Evolutionary conservation across 805 yeast species (phyloP).

Genomic region (Kluyveromyces dobzhanskii): DNA sequence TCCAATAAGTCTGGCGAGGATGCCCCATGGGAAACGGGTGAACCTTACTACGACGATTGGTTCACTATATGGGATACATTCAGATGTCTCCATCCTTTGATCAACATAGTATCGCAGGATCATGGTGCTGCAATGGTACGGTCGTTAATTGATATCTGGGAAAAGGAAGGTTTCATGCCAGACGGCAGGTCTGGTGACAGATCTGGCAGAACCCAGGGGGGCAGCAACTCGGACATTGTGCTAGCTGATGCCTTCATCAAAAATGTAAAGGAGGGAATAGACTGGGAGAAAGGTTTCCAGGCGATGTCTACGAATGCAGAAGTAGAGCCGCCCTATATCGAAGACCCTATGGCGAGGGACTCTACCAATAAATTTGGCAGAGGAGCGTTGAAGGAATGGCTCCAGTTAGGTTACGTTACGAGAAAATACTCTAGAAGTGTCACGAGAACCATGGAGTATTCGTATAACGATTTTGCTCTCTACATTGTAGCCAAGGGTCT

Average conservation of each 20-base stretch:
- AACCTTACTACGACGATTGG: constrained; percentile 32
- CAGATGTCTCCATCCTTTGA: constrained; percentile 29
- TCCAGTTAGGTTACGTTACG: constrained; percentile 27
- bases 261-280: constrained; percentile 16
- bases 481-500: constrained; percentile 29
- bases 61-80: constrained; percentile 34
- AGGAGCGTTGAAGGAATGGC: constrained; percentile 32
- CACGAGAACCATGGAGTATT: constrained; percentile 32
- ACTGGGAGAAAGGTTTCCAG: constrained; percentile 28
- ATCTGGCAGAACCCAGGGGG: constrained; percentile 33
- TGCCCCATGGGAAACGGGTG: constrained; percentile 8
- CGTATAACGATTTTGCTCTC: constrained; percentile 31
- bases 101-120: constrained; percentile 24
- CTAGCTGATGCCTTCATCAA: constrained; percentile 32
- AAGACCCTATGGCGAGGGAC: constrained; percentile 25
- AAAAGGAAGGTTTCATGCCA: constrained; percentile 31
- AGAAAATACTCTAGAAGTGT: constrained; percentile 28
- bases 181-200: constrained; percentile 33
- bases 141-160: constrained; percentile 24
- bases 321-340: constrained; percentile 25
- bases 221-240: constrained; percentile 31
- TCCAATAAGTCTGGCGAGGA: constrained; percentile 24
- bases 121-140: constrained; percentile 26
- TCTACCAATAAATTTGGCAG: constrained; percentile 29
- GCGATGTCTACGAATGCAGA: constrained; percentile 33